phyloP scores from a whole-genome alignment of 768 basidiomycete genomes.

The Suillus tomentosus region DNA sequence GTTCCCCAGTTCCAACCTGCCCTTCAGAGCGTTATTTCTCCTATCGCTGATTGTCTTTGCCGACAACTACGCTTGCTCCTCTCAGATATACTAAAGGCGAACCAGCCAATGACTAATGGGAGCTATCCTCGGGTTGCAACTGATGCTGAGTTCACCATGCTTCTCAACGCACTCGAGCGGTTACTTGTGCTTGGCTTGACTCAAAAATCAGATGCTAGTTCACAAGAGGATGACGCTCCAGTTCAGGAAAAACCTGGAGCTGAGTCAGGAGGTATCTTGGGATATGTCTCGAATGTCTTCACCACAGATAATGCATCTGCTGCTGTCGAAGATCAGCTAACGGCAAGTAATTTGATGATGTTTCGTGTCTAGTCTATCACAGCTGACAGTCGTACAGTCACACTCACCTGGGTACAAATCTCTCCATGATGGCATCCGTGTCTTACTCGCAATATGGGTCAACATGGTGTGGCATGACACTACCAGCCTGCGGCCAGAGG shows the following conservation, averaged over 20 bases:
- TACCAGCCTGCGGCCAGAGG: slow-evolving; percentile 50
- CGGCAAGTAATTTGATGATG: slow-evolving; percentile 42
- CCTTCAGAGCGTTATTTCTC: slow-evolving; percentile 63
- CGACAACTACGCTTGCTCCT: slow-evolving; percentile 63
- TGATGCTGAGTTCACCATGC: slow-evolving; percentile 82
- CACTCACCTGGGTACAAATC: slow-evolving; percentile 76
- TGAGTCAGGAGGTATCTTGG: slow-evolving; percentile 72
- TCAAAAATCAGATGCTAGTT: slow-evolving; percentile 50
- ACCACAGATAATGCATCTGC: slow-evolving; percentile 60
- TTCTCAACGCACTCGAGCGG: slow-evolving; percentile 83
- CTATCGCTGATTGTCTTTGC: slow-evolving; percentile 80
- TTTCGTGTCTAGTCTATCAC: neutral
- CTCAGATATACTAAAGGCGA: slow-evolving; percentile 52
- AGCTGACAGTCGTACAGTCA: slow-evolving; percentile 37
- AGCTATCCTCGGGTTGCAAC: slow-evolving; percentile 56
- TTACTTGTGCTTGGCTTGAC: slow-evolving; percentile 74
- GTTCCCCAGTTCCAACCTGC: slow-evolving; percentile 81
- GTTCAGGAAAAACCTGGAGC: slow-evolving; percentile 51
- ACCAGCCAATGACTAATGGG: slow-evolving; percentile 37
- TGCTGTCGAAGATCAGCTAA: slow-evolving; percentile 54
- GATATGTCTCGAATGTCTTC: slow-evolving; percentile 92
- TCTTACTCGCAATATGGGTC: slow-evolving; percentile 77
- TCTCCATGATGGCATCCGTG: slow-evolving; percentile 79
- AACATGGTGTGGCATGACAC: slow-evolving; percentile 53
- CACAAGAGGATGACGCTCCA: slow-evolving; percentile 58